phyloP scores from a whole-genome alignment of 2,329 filamentous ascomycete genomes.

The Neospermospora avenae region DNA sequence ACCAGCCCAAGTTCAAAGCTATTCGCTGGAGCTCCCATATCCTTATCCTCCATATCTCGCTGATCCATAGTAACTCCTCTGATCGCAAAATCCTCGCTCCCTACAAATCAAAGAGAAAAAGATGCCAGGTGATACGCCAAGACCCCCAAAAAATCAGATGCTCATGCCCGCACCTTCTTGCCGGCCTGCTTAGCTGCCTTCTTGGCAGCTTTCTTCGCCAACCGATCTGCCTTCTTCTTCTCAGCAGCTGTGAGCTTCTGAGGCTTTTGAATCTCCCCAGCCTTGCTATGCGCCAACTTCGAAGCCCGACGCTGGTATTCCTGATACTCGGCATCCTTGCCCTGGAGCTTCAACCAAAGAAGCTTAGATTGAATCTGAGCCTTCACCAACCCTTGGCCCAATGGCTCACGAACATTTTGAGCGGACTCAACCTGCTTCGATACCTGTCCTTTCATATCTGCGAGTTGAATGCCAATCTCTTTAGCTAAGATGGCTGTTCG shows the following conservation, averaged over 20 bases:
- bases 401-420: slow-evolving; percentile 40
- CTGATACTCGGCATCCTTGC: slow-evolving; percentile 45
- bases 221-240: slow-evolving; percentile 15
- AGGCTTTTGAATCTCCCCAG: slow-evolving; percentile 12
- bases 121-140: slow-evolving; percentile 7
- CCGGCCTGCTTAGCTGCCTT: slow-evolving; percentile 14
- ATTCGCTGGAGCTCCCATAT: slow-evolving; percentile 7
- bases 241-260: slow-evolving; percentile 10
- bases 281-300: slow-evolving; percentile 18
- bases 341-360: slow-evolving; percentile 53
- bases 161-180: slow-evolving; percentile 12
- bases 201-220: slow-evolving; percentile 21
- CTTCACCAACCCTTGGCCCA: slow-evolving; percentile 46
- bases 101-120: slow-evolving; percentile 12
- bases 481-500: slow-evolving; percentile 30
- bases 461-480: slow-evolving; percentile 26
- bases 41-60: slow-evolving; percentile 19
- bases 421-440: slow-evolving; percentile 35
- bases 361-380: slow-evolving; percentile 56
- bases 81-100: slow-evolving; percentile 14
- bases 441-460: slow-evolving; percentile 37
- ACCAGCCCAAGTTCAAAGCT: slow-evolving; percentile 10
- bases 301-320: slow-evolving; percentile 48
- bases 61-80: slow-evolving; percentile 19
- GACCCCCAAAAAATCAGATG: slow-evolving; percentile 9